Evolutionary conservation across 2,329 filamentous ascomycete species (phyloP).

Genomic region (Trichoderma koningii): DNA sequence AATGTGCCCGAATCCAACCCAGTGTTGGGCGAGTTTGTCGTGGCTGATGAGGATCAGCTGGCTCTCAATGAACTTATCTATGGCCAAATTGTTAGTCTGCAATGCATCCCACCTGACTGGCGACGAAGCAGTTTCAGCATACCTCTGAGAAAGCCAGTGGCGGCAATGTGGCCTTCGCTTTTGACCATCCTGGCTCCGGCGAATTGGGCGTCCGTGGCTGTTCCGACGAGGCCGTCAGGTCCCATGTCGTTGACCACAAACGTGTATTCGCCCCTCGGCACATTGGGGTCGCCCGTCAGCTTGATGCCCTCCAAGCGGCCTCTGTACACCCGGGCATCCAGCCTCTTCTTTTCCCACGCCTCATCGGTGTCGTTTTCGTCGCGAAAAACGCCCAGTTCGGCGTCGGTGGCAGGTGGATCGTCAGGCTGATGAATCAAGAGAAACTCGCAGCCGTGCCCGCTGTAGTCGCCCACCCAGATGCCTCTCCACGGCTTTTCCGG

Average conservation of each 20-base stretch:
- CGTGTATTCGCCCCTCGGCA: slow-evolving; percentile 81
- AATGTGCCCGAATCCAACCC: slow-evolving; percentile 65
- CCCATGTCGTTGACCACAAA: slow-evolving; percentile 82
- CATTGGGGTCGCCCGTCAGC: slow-evolving; percentile 86
- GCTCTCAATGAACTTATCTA: slow-evolving; percentile 73
- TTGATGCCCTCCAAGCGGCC: slow-evolving; percentile 83
- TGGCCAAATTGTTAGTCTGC: neutral
- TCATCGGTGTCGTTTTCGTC: slow-evolving; percentile 47
- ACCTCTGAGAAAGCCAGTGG: slow-evolving; percentile 71
- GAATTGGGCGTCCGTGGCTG: slow-evolving; percentile 69
- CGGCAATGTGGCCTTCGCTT: slow-evolving; percentile 77
- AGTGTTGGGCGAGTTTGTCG: slow-evolving; percentile 79
- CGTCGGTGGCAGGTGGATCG: slow-evolving; percentile 44
- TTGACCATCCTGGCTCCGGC: slow-evolving; percentile 71
- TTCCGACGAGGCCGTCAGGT: slow-evolving; percentile 61
- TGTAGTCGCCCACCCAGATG: slow-evolving; percentile 92
- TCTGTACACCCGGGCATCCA: slow-evolving; percentile 55
- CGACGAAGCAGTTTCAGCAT: slow-evolving; percentile 38
- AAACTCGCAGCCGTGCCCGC: slow-evolving; percentile 85
- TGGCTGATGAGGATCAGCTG: slow-evolving; percentile 77
- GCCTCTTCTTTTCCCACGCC: slow-evolving; percentile 49
- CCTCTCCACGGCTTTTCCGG: slow-evolving; percentile 79
- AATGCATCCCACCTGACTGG: neutral
- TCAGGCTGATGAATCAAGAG: slow-evolving; percentile 75
- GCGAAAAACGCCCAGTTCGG: slow-evolving; percentile 46